Base-by-base conservation (phyloP, 441 rosid species). In the Bruguiera hainesii region DNA sequence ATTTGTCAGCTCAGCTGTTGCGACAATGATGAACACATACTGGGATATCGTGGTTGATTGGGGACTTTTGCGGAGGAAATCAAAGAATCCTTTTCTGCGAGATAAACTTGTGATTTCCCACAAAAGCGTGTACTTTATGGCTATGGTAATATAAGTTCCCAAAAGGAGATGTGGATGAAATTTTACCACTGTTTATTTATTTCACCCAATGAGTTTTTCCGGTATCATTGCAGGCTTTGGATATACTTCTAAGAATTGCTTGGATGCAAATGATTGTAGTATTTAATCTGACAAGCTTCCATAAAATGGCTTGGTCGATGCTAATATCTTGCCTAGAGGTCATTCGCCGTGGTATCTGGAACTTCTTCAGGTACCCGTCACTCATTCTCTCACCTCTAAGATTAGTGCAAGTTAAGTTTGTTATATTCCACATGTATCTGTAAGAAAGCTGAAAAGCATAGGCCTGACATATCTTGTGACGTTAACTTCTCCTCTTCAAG, bases 1-100 rank as follows among this genome's bases (percentile, higher is more conserved):
- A 57, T 75, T 87, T 61, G 66, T 84, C 64, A 79, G 93, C 85
- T 87, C 97, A 48, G 85, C 78, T 52, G 72, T 80, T 11, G 93
- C 87, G 1, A 66, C 71, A n/a, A 68, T 73, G 7, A 69, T 80
- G 79, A 85, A 74, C 65, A 83, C 85, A 26, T 91, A 80, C 60
- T 89, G 90, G 91, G 93, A 91, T 65, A 77, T 89, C 55, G 91
- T 77, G 7, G 50, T 85, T 13, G 91, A 89, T 69, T 89, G 91
- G 93, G 97, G 97, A 49, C 91, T 91, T 19, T 76, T 89, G 59
- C 74, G 83, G 48, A 79, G 84, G 71, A 80, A 78, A 50, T 90
- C 95, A 28, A 78, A 77, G 77, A 88, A 88, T 63, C 75, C 73
- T 21, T 87, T 65, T 67, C 73, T 90, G 30, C 80, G 93, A 60